These are phyloP conservation scores for Candida nonsorbophila DNA, from an alignment of 805 yeast genomes.

Conservation along the genomic window DNA sequence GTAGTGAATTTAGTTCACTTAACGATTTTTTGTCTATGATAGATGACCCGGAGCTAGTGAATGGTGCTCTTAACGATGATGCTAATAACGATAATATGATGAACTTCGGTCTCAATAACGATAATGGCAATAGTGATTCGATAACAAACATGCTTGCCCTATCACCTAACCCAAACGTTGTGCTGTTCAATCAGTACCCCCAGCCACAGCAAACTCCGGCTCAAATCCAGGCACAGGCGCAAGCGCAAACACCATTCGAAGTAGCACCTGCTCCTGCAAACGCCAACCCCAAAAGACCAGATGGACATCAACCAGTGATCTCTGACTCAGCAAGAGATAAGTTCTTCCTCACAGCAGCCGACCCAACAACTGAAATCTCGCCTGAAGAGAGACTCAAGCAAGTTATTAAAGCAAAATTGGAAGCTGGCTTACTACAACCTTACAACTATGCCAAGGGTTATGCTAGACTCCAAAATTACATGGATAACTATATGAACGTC, in stretches of 20 bases:
- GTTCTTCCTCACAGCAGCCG: conserved; percentile 93
- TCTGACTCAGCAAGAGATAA: conserved; percentile 85
- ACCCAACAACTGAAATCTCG: conserved; percentile 89
- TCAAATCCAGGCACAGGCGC: conserved; percentile 2
- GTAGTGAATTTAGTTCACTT: conserved; percentile 84
- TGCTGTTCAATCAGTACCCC: conserved; percentile 5
- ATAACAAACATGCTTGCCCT: conserved; percentile 19
- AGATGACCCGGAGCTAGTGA: conserved; percentile 74
- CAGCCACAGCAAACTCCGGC: conserved; percentile 1
- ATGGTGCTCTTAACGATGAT: conserved; percentile 31
- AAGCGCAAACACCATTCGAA: conserved; percentile 4
- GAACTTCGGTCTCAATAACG: conserved; percentile 14
- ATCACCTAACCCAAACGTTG: conserved; percentile 19
- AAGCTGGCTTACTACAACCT: conserved; percentile 89
- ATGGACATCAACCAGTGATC: conserved; percentile 33
- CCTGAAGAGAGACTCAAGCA: conserved; percentile 92
- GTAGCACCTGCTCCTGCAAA: conserved; percentile 1
- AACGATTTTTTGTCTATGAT: conserved; percentile 87
- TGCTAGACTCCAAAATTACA: conserved; percentile 80
- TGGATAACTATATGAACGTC: conserved; percentile 88
- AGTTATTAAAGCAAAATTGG: conserved; percentile 89
- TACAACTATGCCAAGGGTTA: conserved; percentile 93
- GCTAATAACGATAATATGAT: conserved; percentile 15
- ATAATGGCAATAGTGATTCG: conserved; percentile 8
- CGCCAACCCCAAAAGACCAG: conserved; percentile 4